These are phyloP conservation scores for Penicillium goetzii DNA, from an alignment of 495 filamentous ascomycete species.

Conservation along the genomic window DNA sequence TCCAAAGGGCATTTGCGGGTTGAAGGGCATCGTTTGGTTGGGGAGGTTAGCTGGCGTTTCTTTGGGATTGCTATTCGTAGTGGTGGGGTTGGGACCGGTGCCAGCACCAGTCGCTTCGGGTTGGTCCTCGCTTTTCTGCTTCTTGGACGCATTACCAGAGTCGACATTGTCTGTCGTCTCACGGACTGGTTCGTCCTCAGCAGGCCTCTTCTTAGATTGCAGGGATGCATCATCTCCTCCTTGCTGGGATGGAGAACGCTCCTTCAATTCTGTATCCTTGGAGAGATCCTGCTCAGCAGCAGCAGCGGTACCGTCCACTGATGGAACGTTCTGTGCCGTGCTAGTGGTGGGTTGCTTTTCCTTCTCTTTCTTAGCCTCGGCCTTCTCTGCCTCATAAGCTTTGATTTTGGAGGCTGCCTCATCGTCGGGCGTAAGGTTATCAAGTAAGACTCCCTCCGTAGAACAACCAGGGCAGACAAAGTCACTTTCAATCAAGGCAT, in stretches of 20 bases:
- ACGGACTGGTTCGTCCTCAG: conserved; percentile 66
- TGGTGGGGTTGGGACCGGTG: background rate
- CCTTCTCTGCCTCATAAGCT: conserved; percentile 74
- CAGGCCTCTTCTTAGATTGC: conserved; percentile 74
- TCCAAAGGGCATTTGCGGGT: conserved; percentile 40
- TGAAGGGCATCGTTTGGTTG: conserved; percentile 34
- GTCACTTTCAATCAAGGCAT: conserved; percentile 96
- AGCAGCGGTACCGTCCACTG: conserved; percentile 37
- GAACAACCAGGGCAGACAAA: conserved; percentile 91
- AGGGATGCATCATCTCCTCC: conserved; percentile 24
- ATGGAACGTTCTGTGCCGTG: conserved; percentile 28
- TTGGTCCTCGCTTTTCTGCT: conserved; percentile 40
- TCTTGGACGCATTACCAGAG: conserved; percentile 34
- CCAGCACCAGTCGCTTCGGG: background rate
- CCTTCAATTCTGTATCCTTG: conserved; percentile 23
- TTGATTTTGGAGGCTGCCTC: conserved; percentile 77
- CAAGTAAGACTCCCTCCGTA: conserved; percentile 87
- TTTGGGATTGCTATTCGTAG: conserved; percentile 10
- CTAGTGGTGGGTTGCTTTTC: conserved; percentile 52
- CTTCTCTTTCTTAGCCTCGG: conserved; percentile 62
- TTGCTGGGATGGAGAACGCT: conserved; percentile 45
- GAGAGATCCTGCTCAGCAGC: conserved; percentile 13
- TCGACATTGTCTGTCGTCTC: conserved; percentile 26
- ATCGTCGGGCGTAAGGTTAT: conserved; percentile 82
- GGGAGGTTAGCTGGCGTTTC: conserved; percentile 15